phyloP scores from a whole-genome alignment of 768 basidiomycete species.

The Leccinum imitatum region DNA sequence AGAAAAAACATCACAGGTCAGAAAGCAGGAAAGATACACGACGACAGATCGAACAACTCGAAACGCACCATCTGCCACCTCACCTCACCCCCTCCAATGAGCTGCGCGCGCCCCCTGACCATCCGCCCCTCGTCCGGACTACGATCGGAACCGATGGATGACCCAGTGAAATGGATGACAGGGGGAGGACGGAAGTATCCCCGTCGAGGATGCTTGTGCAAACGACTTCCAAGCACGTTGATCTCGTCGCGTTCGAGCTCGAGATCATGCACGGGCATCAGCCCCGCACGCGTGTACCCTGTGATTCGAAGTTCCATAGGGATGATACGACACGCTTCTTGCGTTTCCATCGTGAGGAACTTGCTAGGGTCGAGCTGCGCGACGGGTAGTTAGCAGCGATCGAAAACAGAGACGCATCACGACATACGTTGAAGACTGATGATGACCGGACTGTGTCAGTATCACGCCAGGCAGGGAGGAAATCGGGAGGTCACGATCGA shows the following conservation, averaged over 20 bases:
- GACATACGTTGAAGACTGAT: constrained; percentile 27
- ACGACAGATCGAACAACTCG: not conserved
- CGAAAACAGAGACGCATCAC: not conserved
- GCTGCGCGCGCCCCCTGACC: constrained; percentile 44
- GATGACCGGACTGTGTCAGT: not conserved
- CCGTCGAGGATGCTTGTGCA: not conserved
- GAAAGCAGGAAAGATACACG: not conserved
- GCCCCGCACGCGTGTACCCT: constrained; percentile 34
- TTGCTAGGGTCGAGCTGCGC: constrained; percentile 26
- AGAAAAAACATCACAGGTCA: constrained; percentile 1
- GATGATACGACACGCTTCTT: constrained; percentile 49
- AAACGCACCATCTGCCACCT: constrained; percentile 50
- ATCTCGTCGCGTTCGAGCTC: constrained; percentile 5
- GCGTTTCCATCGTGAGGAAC: constrained; percentile 31
- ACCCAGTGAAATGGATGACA: constrained; percentile 50
- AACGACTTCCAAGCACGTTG: constrained; percentile 15
- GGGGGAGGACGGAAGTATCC: constrained; percentile 41
- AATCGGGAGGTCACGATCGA: not conserved
- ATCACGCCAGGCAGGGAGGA: not conserved
- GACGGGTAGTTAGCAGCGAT: not conserved
- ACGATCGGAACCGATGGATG: constrained; percentile 40
- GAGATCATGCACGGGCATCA: constrained; percentile 20
- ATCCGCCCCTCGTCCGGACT: constrained; percentile 33
- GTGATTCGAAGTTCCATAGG: constrained; percentile 47
- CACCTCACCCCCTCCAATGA: constrained; percentile 42